phyloP scores from a whole-genome alignment of 2,329 filamentous ascomycete genomes.

The Ustulina deusta region DNA sequence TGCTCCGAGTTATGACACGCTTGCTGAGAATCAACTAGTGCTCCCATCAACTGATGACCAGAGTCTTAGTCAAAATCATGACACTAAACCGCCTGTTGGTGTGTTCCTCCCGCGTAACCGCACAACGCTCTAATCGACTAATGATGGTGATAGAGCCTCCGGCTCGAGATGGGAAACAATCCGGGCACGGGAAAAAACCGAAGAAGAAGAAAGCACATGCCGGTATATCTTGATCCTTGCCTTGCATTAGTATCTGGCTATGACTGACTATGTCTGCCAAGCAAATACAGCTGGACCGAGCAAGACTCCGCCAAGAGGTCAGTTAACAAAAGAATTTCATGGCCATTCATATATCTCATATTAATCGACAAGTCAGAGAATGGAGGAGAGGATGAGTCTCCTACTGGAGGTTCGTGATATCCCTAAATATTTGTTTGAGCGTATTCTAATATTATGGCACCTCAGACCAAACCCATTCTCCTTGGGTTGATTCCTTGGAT shows the following conservation, averaged over 20 bases:
- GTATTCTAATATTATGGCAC: conserved; percentile 6
- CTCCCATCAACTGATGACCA: neutral
- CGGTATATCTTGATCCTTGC: conserved; percentile 18
- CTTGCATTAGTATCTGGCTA: neutral
- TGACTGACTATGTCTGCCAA: conserved; percentile 10
- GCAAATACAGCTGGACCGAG: conserved; percentile 13
- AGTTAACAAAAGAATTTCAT: neutral
- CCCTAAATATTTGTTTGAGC: neutral
- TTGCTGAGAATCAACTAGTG: conserved; percentile 18
- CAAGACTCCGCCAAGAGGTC: conserved; percentile 13
- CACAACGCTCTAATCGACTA: neutral
- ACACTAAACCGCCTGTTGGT: neutral
- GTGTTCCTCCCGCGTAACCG: neutral
- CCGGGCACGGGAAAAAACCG: conserved; percentile 1
- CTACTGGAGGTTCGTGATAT: conserved; percentile 25
- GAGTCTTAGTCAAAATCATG: neutral
- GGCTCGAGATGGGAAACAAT: neutral
- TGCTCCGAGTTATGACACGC: too few relatives aligned
- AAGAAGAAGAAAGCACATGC: conserved; percentile 7
- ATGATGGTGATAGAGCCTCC: conserved; percentile 7
- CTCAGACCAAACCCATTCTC: conserved; percentile 32
- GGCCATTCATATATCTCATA: neutral
- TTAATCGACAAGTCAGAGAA: conserved; percentile 13
- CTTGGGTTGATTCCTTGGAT: conserved; percentile 38
- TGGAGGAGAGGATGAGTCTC: conserved; percentile 9